Evolutionary conservation across 306 rosid genomes (phyloP).

Genomic region (Rosa rugosa): DNA sequence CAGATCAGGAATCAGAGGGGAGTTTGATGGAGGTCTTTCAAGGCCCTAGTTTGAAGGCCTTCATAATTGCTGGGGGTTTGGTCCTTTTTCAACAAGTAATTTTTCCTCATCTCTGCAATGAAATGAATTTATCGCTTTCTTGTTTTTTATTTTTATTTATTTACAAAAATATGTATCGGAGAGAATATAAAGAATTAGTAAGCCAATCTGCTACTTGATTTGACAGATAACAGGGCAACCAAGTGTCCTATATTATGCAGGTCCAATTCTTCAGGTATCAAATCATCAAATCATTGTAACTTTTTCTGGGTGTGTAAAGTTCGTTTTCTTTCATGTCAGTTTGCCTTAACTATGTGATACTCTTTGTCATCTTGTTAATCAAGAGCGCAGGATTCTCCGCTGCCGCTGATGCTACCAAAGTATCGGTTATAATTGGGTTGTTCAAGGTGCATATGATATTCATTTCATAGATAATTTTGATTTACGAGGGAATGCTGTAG

Average conservation of each 20-base stretch:
- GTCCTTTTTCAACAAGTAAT: slow-evolving; percentile 94
- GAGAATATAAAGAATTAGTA: slow-evolving; percentile 34
- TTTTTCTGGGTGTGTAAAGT: not conserved
- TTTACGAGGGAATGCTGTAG: slow-evolving; percentile 7
- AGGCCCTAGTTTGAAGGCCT: slow-evolving; percentile 93
- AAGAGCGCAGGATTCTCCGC: slow-evolving; percentile 97
- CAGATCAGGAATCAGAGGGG: slow-evolving; percentile 73
- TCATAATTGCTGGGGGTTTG: slow-evolving; percentile 80
- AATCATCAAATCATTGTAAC: not conserved
- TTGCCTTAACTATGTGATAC: slow-evolving; percentile 24
- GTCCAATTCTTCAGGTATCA: slow-evolving; percentile 89
- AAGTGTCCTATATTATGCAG: slow-evolving; percentile 93
- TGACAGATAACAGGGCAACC: slow-evolving; percentile 98
- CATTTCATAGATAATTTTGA: slow-evolving; percentile 16
- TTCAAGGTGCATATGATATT: slow-evolving; percentile 66
- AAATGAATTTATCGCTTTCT: slow-evolving; percentile 13
- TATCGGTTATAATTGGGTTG: slow-evolving; percentile 84
- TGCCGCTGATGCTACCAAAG: slow-evolving; percentile 92
- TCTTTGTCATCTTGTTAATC: slow-evolving; percentile 24
- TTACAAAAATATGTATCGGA: slow-evolving; percentile 20
- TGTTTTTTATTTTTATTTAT: slow-evolving; percentile 4
- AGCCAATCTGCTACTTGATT: slow-evolving; percentile 40
- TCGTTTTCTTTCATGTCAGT: slow-evolving; percentile 17
- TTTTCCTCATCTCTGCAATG: slow-evolving; percentile 24
- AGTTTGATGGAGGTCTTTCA: slow-evolving; percentile 89